Conservation (phyloP, 805 yeast genomes). For the Pichia occidentalis region DNA sequence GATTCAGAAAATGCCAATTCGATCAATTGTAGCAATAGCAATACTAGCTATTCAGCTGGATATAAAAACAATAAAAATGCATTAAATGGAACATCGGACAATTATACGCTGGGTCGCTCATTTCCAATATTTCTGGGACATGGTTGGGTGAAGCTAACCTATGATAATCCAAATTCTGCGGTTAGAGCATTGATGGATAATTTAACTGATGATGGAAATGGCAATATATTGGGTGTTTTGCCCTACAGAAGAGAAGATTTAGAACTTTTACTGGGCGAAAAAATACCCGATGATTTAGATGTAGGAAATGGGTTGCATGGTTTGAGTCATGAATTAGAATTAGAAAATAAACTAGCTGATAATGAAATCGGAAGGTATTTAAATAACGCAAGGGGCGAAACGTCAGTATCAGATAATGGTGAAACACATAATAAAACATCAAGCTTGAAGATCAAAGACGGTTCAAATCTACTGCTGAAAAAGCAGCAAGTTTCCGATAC, state of each 20-base stretch:
- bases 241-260: constrained; percentile 51
- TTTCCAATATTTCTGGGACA: constrained; percentile 76
- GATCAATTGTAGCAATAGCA: background rate
- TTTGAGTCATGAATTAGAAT: constrained; percentile 5
- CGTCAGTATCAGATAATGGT: background rate
- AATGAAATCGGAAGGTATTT: constrained; percentile 11
- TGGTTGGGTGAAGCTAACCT: constrained; percentile 89
- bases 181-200: constrained; percentile 80
- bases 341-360: constrained; percentile 8
- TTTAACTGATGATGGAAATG: constrained; percentile 50
- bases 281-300: constrained; percentile 10
- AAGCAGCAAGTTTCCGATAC: constrained; percentile 1
- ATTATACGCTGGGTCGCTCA: too few species aligned
- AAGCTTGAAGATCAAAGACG: constrained; percentile 9
- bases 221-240: constrained; percentile 50
- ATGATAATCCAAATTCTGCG: constrained; percentile 67
- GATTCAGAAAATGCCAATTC: background rate
- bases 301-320: constrained; percentile 14
- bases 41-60: too few species aligned
- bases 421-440: background rate
- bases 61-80: too few species aligned
- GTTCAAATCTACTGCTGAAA: constrained; percentile 10
- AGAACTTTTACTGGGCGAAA: constrained; percentile 8
- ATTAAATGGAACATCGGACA: too few species aligned
- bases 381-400: background rate